These are phyloP conservation scores for Aegilops umbellulata DNA, from an alignment of 176 grass and related monocot species.

Conservation along the genomic window DNA sequence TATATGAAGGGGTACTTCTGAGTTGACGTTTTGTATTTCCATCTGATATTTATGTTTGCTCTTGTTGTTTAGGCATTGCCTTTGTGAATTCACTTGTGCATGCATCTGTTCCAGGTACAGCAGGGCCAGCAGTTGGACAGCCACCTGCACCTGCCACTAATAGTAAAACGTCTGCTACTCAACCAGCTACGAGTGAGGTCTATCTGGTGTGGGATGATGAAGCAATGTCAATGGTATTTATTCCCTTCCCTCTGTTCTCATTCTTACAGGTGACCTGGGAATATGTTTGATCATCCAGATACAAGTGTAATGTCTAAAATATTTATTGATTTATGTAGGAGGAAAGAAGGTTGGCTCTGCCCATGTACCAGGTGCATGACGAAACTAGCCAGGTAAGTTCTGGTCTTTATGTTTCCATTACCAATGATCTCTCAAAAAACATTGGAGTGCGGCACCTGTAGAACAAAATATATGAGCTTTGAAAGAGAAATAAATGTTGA, in stretches of 20 bases:
- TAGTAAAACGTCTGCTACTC: slow-evolving; percentile 58
- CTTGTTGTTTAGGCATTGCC: slow-evolving; percentile 13
- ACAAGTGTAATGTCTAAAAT: slow-evolving; percentile 12
- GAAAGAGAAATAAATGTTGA: background rate
- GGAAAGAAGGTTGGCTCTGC: slow-evolving; percentile 84
- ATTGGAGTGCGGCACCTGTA: background rate
- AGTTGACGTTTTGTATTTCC: background rate
- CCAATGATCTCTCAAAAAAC: slow-evolving; percentile 5
- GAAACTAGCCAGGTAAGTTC: slow-evolving; percentile 99
- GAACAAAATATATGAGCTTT: background rate
- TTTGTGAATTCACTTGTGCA: slow-evolving; percentile 42
- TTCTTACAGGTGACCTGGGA: slow-evolving; percentile 4
- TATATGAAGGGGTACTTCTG: slow-evolving; percentile 7
- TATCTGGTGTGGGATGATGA: slow-evolving; percentile 99
- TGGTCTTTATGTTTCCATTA: slow-evolving; percentile 40
- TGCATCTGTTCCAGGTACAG: slow-evolving; percentile 59
- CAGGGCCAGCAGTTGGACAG: slow-evolving; percentile 43
- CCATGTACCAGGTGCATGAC: slow-evolving; percentile 97
- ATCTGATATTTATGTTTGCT: slow-evolving; percentile 18
- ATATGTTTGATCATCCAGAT: background rate
- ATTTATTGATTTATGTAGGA: slow-evolving; percentile 58
- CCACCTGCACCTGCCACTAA: slow-evolving; percentile 48
- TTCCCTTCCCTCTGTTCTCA: background rate
- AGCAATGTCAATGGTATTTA: slow-evolving; percentile 93
- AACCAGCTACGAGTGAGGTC: slow-evolving; percentile 74